Conservation (phyloP, 768 basidiomycete genomes). For the Boletus rubescentipes region DNA sequence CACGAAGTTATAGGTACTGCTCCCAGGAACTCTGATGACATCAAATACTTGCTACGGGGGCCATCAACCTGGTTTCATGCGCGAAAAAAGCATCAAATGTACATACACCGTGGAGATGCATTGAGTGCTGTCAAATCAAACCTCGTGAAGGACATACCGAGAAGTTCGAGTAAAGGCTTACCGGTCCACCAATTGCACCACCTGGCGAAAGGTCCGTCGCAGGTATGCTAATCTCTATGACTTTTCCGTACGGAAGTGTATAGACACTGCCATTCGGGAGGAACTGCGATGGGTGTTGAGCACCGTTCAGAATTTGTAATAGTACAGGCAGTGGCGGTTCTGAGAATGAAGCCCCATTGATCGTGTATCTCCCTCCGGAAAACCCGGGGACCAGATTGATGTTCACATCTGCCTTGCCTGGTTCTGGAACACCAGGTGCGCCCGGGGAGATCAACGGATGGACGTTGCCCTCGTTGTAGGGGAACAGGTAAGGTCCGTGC, state of each 20-base stretch:
- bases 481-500: conserved; percentile 18
- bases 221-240: conserved; percentile 45
- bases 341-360: conserved; percentile 34
- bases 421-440: conserved; percentile 34
- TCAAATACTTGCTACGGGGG: conserved; percentile 37
- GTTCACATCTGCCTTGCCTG: conserved; percentile 40
- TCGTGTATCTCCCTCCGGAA: conserved; percentile 1
- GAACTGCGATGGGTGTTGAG: conserved; percentile 33
- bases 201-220: conserved; percentile 6
- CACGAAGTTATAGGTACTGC: conserved; percentile 37
- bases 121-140: conserved; percentile 27
- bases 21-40: conserved; percentile 42
- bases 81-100: background rate
- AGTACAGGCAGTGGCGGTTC: conserved; percentile 41
- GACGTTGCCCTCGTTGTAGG: conserved; percentile 37
- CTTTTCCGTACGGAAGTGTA: conserved; percentile 39
- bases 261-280: conserved; percentile 45
- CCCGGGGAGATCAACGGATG: conserved; percentile 29
- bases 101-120: conserved; percentile 47
- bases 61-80: background rate
- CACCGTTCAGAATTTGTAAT: conserved; percentile 42
- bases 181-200: conserved; percentile 14
- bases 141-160: background rate
- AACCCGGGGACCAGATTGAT: conserved; percentile 33
- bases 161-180: conserved; percentile 4